phyloP scores from a whole-genome alignment of 2,329 filamentous ascomycete species.

The Claviceps sp. region DNA sequence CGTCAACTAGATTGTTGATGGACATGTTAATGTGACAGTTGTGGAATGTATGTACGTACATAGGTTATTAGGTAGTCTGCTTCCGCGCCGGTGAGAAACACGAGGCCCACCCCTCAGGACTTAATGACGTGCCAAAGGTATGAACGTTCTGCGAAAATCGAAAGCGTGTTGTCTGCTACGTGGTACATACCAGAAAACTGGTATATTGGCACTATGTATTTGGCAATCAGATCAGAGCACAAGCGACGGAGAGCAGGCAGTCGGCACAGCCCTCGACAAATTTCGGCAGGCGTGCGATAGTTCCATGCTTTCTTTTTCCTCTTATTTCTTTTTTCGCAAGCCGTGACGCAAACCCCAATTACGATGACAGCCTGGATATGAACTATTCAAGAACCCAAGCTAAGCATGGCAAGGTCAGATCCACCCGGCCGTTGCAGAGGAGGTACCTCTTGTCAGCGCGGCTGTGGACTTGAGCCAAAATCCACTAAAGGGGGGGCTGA shows the following conservation, averaged over 20 bases:
- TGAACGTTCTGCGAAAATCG: too few species aligned
- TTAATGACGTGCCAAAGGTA: too few species aligned
- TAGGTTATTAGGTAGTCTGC: background rate
- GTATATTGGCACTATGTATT: background rate
- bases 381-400: background rate
- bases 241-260: background rate
- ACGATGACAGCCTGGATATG: background rate
- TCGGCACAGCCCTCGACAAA: background rate
- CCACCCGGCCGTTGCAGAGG: background rate
- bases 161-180: too few species aligned
- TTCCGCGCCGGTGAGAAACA: background rate
- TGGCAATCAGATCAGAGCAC: background rate
- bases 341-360: background rate
- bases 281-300: background rate
- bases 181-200: too few species aligned
- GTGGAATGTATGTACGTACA: background rate
- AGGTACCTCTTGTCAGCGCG: too few species aligned
- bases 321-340: background rate
- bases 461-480: background rate
- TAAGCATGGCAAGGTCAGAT: background rate
- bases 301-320: background rate
- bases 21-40: background rate
- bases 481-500: background rate
- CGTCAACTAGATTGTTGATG: background rate
- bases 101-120: background rate